Evolutionary conservation across 805 yeast genomes (phyloP).

Genomic region (Spathaspora hagerdaliae): DNA sequence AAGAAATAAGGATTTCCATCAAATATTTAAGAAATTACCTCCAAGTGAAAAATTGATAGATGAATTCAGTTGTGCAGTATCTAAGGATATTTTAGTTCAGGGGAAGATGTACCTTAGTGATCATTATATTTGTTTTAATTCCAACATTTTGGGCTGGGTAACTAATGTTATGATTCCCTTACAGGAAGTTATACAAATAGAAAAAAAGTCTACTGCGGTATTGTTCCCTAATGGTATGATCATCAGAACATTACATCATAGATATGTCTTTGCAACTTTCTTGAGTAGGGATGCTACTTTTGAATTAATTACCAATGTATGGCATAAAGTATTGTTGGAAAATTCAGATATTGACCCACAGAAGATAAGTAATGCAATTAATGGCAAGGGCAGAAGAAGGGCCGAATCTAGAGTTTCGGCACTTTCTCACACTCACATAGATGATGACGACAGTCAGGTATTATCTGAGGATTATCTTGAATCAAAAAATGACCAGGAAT

Average conservation of each 20-base stretch:
- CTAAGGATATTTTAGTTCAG: constrained; percentile 62
- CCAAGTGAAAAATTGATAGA: constrained; percentile 50
- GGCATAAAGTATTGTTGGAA: constrained; percentile 46
- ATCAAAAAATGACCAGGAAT: not conserved
- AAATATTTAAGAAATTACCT: constrained; percentile 50
- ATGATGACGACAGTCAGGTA: not conserved
- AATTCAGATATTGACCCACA: constrained; percentile 13
- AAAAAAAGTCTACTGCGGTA: constrained; percentile 62
- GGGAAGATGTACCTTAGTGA: constrained; percentile 61
- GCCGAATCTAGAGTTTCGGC: constrained; percentile 6
- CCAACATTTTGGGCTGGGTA: constrained; percentile 65
- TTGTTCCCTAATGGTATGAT: constrained; percentile 68
- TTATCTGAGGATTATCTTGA: not conserved
- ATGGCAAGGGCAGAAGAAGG: constrained; percentile 5
- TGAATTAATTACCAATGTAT: constrained; percentile 51
- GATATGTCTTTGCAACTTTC: constrained; percentile 62
- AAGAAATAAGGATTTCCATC: constrained; percentile 58
- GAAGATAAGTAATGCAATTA: constrained; percentile 4
- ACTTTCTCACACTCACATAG: not conserved
- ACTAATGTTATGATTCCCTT: constrained; percentile 56
- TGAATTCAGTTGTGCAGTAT: constrained; percentile 63
- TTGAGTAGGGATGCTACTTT: constrained; percentile 55
- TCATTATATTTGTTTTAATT: constrained; percentile 55
- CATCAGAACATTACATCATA: constrained; percentile 58
- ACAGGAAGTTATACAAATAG: constrained; percentile 58